Percentiles rank a stretch among this genome's conserved stretches.
phyloP scores from a whole-genome alignment of 2,329 filamentous ascomycete genomes.

The Pleomassaria siparia region DNA sequence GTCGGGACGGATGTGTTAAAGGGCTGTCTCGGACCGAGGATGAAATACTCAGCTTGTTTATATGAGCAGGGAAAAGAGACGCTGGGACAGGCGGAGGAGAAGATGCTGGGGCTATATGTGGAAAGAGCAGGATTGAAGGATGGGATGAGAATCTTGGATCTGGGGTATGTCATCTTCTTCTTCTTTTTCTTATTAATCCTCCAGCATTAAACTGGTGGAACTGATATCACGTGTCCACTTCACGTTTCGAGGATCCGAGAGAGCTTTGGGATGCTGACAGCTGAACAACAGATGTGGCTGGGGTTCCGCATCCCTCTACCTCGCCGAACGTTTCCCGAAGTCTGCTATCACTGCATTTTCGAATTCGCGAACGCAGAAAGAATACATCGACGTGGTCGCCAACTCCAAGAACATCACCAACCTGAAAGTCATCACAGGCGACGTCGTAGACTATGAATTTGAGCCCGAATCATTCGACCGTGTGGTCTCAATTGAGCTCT shows the following conservation, averaged over 20 bases:
- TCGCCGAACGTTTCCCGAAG: slow-evolving; percentile 65
- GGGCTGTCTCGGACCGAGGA: slow-evolving; percentile 64
- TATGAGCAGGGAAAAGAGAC: slow-evolving; percentile 62
- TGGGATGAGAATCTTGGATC: slow-evolving; percentile 63
- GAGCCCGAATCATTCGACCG: slow-evolving; percentile 60
- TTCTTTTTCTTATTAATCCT: slow-evolving; percentile 10
- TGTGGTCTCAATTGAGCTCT: slow-evolving; percentile 69
- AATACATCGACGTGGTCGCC: slow-evolving; percentile 64
- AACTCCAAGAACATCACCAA: slow-evolving; percentile 60
- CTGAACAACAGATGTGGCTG: slow-evolving; percentile 60
- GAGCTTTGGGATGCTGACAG: slow-evolving; percentile 2
- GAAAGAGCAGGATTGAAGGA: slow-evolving; percentile 61
- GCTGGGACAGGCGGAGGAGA: slow-evolving; percentile 66
- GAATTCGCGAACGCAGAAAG: slow-evolving; percentile 69
- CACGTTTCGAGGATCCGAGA: neutral
- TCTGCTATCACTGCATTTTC: slow-evolving; percentile 67
- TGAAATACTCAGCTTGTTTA: slow-evolving; percentile 72
- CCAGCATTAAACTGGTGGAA: slow-evolving; percentile 4
- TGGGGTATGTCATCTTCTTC: slow-evolving; percentile 55
- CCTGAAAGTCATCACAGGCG: slow-evolving; percentile 64
- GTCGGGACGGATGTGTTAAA: slow-evolving; percentile 66
- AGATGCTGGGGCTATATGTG: slow-evolving; percentile 66
- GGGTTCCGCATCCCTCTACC: slow-evolving; percentile 66
- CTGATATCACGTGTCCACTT: slow-evolving; percentile 8
- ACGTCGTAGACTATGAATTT: slow-evolving; percentile 69